Evolutionary conservation across 768 basidiomycete species (phyloP).

Genomic region (Austroboletus festivus): DNA sequence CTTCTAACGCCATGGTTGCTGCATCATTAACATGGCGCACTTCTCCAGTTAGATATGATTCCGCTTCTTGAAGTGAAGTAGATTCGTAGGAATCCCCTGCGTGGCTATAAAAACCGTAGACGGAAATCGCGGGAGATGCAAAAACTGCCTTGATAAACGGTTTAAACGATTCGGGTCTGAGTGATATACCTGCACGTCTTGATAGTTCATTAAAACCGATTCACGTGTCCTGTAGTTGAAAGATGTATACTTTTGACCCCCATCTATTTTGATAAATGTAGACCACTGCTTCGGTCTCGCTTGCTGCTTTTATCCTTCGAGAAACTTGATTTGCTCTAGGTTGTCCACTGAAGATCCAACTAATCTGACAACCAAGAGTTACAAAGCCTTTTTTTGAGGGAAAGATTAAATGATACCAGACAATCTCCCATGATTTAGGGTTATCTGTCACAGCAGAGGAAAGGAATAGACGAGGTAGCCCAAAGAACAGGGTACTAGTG

Average conservation of each 20-base stretch:
- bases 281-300: slow-evolving; percentile 56
- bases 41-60: slow-evolving; percentile 64
- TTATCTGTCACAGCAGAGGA: too few species aligned
- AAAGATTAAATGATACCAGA: slow-evolving; percentile 1
- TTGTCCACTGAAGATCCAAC: slow-evolving; percentile 75
- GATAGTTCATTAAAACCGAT: slow-evolving; percentile 10
- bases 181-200: slow-evolving; percentile 72
- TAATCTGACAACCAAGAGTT: slow-evolving; percentile 24
- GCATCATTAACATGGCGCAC: slow-evolving; percentile 67
- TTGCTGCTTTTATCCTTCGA: slow-evolving; percentile 52
- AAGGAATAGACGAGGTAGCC: background rate
- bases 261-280: slow-evolving; percentile 77
- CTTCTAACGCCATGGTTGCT: slow-evolving; percentile 51
- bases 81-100: slow-evolving; percentile 77
- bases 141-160: slow-evolving; percentile 52
- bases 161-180: slow-evolving; percentile 51
- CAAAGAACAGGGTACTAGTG: slow-evolving; percentile 3
- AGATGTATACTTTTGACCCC: slow-evolving; percentile 63
- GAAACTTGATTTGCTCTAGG: slow-evolving; percentile 61
- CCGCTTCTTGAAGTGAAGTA: slow-evolving; percentile 61
- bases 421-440: slow-evolving; percentile 6
- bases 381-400: slow-evolving; percentile 1
- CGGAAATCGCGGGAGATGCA: slow-evolving; percentile 49
- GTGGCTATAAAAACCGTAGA: slow-evolving; percentile 86
- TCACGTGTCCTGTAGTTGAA: background rate